Conservation (phyloP, 2,329 filamentous ascomycete genomes). For the Botrytis squamosa region DNA sequence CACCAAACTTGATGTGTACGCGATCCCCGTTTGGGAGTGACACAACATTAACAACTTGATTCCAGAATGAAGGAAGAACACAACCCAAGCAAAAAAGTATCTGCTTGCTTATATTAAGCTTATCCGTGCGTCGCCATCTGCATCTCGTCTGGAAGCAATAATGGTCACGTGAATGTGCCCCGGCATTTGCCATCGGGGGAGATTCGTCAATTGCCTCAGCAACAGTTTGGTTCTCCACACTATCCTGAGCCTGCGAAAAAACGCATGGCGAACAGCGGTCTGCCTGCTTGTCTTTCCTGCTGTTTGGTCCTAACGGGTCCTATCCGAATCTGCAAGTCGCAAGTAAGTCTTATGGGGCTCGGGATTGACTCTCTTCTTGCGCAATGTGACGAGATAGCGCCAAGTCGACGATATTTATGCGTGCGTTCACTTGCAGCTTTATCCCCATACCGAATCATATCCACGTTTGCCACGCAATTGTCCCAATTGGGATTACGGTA, state of each 20-base stretch:
- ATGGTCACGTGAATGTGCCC: constrained; percentile 4
- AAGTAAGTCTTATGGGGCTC: constrained; percentile 12
- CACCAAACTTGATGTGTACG: neutral
- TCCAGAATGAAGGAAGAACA: neutral
- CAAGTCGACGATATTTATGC: constrained; percentile 18
- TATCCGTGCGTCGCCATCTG: constrained; percentile 16
- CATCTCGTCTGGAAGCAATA: neutral
- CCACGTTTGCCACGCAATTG: constrained; percentile 18
- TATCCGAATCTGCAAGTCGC: constrained; percentile 22
- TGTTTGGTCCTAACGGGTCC: constrained; percentile 10
- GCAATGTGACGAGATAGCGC: constrained; percentile 23
- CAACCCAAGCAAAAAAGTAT: constrained; percentile 12
- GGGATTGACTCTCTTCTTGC: constrained; percentile 21
- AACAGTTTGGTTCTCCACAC: constrained; percentile 10
- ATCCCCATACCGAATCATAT: constrained; percentile 12
- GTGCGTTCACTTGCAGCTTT: constrained; percentile 19
- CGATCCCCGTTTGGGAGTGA: constrained; percentile 21
- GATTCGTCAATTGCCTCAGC: constrained; percentile 18
- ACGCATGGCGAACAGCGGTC: constrained; percentile 23
- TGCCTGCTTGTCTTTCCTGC: constrained; percentile 13
- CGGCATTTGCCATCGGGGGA: neutral
- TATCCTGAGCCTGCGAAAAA: constrained; percentile 2
- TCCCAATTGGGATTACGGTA: constrained; percentile 1
- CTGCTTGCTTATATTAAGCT: constrained; percentile 22
- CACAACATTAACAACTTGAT: constrained; percentile 21